These are phyloP conservation scores for Pleoardoris graminearum DNA, from an alignment of 2,329 filamentous ascomycete genomes.

Conservation along the genomic window DNA sequence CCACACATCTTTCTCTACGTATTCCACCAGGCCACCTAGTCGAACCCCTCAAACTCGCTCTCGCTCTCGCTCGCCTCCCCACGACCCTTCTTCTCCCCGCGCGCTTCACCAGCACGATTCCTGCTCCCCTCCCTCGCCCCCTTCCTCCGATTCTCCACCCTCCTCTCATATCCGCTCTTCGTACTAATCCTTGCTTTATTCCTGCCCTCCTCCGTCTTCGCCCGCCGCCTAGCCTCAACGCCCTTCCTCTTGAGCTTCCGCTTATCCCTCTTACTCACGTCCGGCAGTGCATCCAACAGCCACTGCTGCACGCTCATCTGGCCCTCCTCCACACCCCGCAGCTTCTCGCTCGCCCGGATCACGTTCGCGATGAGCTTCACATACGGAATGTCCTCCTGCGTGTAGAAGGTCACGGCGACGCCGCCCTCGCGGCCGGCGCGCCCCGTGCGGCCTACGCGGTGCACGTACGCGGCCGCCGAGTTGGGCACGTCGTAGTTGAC, in stretches of 20 bases:
- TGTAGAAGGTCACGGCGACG: constrained; percentile 91
- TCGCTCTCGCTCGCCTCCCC: constrained; percentile 15
- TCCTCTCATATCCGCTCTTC: constrained; percentile 75
- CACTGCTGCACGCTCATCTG: constrained; percentile 63
- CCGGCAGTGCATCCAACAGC: constrained; percentile 85
- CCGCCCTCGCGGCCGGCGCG: constrained; percentile 85
- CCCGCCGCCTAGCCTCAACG: constrained; percentile 68
- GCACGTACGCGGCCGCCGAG: constrained; percentile 87
- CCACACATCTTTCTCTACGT: too few relatives aligned
- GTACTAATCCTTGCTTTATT: constrained; percentile 70
- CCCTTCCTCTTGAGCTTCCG: constrained; percentile 81
- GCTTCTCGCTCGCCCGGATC: constrained; percentile 79
- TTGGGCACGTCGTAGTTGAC: constrained; percentile 97
- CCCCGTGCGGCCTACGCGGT: constrained; percentile 89
- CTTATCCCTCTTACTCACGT: constrained; percentile 79
- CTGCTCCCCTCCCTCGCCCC: constrained; percentile 51
- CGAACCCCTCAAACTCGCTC: constrained; percentile 50
- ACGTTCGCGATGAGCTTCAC: constrained; percentile 93
- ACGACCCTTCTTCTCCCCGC: constrained; percentile 20
- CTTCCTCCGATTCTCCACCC: constrained; percentile 66
- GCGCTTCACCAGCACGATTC: constrained; percentile 29
- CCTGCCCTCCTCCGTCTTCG: constrained; percentile 26
- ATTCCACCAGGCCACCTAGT: too few relatives aligned
- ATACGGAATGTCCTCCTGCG: constrained; percentile 87
- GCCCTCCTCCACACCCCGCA: constrained; percentile 51